Evolutionary conservation across 164 flowering plant species (phyloP).

Genomic region (Tetrastigma voinierianum): DNA sequence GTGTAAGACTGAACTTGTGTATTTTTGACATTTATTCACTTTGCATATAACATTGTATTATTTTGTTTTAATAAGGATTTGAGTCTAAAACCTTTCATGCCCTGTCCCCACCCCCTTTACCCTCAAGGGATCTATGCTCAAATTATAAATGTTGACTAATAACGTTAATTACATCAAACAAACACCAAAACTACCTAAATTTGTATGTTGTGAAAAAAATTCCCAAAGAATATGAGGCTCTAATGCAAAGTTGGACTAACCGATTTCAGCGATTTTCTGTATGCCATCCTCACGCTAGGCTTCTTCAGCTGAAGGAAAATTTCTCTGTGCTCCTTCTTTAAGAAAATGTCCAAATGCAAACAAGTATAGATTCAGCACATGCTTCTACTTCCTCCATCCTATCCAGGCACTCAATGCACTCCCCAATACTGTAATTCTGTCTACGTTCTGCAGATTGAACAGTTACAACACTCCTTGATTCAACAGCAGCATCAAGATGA

Average conservation of each 20-base stretch:
- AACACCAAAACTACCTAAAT: background rate
- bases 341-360: conserved; percentile 39
- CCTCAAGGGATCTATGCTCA: too few species aligned
- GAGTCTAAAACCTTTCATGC: too few species aligned
- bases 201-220: background rate
- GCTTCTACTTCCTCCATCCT: conserved; percentile 32
- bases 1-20: too few species aligned
- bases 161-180: too few species aligned
- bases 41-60: too few species aligned
- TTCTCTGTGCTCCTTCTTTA: conserved; percentile 36
- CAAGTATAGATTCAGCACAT: conserved; percentile 35
- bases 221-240: background rate
- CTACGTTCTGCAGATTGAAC: conserved; percentile 10
- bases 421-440: conserved; percentile 28
- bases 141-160: too few species aligned
- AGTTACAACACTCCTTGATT: conserved; percentile 15
- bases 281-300: conserved; percentile 25
- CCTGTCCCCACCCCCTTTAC: too few species aligned
- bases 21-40: too few species aligned
- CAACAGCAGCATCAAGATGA: conserved; percentile 20
- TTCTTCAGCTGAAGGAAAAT: conserved; percentile 34
- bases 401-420: conserved; percentile 42
- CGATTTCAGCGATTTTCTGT: conserved; percentile 28
- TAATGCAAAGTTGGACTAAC: conserved; percentile 9
- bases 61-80: too few species aligned